Base-by-base conservation (phyloP, 2,329 filamentous ascomycete species). In the Pseudopyrenochaeta lycopersici region DNA sequence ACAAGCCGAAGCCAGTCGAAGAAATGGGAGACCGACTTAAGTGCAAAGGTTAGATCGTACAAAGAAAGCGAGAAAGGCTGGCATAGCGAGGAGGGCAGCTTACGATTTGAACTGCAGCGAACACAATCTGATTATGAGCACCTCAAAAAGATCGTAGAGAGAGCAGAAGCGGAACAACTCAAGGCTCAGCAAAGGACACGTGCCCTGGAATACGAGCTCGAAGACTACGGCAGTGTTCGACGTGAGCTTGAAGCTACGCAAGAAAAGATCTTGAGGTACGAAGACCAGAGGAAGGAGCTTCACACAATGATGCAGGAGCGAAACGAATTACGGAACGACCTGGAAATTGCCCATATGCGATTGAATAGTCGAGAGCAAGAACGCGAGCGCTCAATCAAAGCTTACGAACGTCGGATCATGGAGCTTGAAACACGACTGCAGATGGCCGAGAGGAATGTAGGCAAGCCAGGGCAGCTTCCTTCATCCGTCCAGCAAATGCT, bases 1-100 rank as follows among this genome's bases (percentile, higher is more conserved):
- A 89, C 87, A 63, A 88, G 88, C 39, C 86, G 90, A 30, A 86
- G 84, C 33, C 84, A 92, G 63, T 84, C 88, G 1, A 91, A 91
- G 76, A 93, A 91, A 70, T 90, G 90, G 84, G 91, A 94, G 67
- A 84, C 82, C 1, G 88, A 91, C 62, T 80, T 92, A 29, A 85
- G 84, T 43, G 81, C 81, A 46, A 91, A 90, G 73, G 78, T 92
- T 38, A 84, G 85, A 58, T 78, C 79, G 3, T 80, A 91, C 35
- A 84, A 87, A 44, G 89, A 92, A 53, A 89, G 91, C 54, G 86
- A 88, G 57, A 90, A 88, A 74, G 83, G 81, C 56, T 88, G 85
- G 80, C 83, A 80, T 21, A 74, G 74, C 0, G 86, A 90, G 56
- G 81, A 85, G 38, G 82, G 85, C 21, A 73, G 77, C 7, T 73